A percentile compares a stretch with the other conserved stretches of the same genome.
These are phyloP conservation scores for Boletellus ananiceps DNA, from an alignment of 768 basidiomycete species.

Conservation along the genomic window DNA sequence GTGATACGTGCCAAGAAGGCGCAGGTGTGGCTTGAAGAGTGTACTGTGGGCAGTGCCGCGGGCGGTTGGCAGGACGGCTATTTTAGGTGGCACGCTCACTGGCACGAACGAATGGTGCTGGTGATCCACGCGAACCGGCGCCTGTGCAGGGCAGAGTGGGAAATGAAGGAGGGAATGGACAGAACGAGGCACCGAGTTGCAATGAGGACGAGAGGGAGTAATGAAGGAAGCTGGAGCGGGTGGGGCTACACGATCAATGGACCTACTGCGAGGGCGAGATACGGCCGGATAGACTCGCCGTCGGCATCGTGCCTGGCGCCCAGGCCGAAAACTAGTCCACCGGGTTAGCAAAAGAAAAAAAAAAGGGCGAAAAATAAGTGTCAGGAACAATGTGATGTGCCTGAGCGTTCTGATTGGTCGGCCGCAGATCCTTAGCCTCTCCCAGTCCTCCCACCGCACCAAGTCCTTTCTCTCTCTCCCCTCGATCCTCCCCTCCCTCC, in stretches of 20 bases:
- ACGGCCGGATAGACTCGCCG: no score
- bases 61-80: not conserved
- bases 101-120: not conserved
- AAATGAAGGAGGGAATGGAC: not conserved
- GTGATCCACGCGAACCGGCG: slow-evolving; percentile 15
- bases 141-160: slow-evolving; percentile 1
- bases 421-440: slow-evolving; percentile 30
- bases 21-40: not conserved
- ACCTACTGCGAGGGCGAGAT: not conserved
- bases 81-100: not conserved
- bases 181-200: slow-evolving; percentile 6
- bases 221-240: slow-evolving; percentile 4
- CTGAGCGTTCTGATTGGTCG: slow-evolving; percentile 34
- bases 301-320: not conserved
- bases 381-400: slow-evolving; percentile 35
- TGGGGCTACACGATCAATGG: no score
- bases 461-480: slow-evolving; percentile 24
- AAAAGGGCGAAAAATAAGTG: slow-evolving; percentile 16
- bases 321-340: not conserved
- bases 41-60: slow-evolving; percentile 7
- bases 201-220: slow-evolving; percentile 1
- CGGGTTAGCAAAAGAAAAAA: not conserved
- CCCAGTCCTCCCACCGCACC: slow-evolving; percentile 29
- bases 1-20: not conserved
- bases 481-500: slow-evolving; percentile 12